Base-by-base conservation (phyloP, 805 yeast species). In the Kodamaea leandrae region DNA sequence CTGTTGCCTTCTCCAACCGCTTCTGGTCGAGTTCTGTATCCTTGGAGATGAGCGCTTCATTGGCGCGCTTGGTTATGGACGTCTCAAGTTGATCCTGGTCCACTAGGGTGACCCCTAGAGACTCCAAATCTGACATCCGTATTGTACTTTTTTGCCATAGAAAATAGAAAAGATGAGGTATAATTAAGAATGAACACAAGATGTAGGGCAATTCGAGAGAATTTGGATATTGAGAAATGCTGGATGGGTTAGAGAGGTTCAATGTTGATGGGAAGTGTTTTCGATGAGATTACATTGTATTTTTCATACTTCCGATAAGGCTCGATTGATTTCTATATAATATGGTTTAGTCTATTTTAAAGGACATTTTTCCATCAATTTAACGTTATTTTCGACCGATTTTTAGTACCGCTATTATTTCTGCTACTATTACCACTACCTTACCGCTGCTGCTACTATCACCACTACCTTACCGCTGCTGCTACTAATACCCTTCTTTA, bases 21-120 rank as follows among this genome's bases (percentile, higher is more conserved):
- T 80, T 82, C 44, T 71, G 66, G 51, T 93, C 99, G 29, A 83
- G 65, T 49, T 85, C 96, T 1, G 76, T 62, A 36, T 86, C 89
- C 39, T 82, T 80, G 28, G 71, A 61, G 1, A 74, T 64, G 37
- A 90, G 71, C 3, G 77, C 78, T 41, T 68, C 66, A 46, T 81
- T 80, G 0, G 96, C 96, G 61, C 77, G 68, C 24, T 70, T 68
- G 13, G 88, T 87, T 24, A 91, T 82, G 42, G 76, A 68, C 35
- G 77, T 65, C 54, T 90, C 99, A n/a, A 91, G 61, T 6, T 82
- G 80, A 39, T 77, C 80, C 59, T 93, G 98, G 51, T 86, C 89
- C 44, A 88, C 80, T 3, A 87, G 66, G 52, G 70, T 70, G 20
- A 86, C 62, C 20, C 41, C 41, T 15, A 37, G 35, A 17, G 41